These are phyloP conservation scores for Akanthomyces dipterigenus DNA, from an alignment of 2,329 filamentous ascomycete genomes.

Conservation along the genomic window DNA sequence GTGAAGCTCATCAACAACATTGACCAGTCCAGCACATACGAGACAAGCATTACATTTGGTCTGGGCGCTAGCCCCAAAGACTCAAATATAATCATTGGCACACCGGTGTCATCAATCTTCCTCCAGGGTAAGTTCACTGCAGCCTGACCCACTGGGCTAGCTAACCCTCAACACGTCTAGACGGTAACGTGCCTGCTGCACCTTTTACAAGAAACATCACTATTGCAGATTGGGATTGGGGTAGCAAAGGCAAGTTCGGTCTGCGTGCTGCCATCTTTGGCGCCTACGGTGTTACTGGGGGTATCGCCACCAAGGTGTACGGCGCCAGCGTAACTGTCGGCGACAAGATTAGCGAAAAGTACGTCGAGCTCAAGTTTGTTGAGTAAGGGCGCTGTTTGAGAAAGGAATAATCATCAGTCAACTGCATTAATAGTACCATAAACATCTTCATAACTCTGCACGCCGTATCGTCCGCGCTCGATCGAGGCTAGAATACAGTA, in stretches of 20 bases:
- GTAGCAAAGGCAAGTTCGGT: not conserved
- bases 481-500: not conserved
- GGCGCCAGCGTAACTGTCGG: not conserved
- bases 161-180: not conserved
- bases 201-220: conserved; percentile 1
- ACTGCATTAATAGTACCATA: not conserved
- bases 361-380: not conserved
- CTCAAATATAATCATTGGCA: not conserved
- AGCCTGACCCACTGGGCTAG: not conserved
- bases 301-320: not conserved
- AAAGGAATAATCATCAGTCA: not conserved
- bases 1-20: conserved; percentile 8
- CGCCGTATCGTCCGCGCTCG: too few relatives aligned
- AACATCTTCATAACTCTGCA: not conserved
- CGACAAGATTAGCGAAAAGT: not conserved
- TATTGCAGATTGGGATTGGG: not conserved
- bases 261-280: not conserved
- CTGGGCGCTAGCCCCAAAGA: not conserved
- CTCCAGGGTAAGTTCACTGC: not conserved
- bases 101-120: not conserved
- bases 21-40: conserved; percentile 2
- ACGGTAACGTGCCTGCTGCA: not conserved
- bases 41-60: not conserved
- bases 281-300: not conserved
- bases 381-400: not conserved